Conservation (phyloP, 2,329 filamentous ascomycete species). For the Xylariaceae sp. region DNA sequence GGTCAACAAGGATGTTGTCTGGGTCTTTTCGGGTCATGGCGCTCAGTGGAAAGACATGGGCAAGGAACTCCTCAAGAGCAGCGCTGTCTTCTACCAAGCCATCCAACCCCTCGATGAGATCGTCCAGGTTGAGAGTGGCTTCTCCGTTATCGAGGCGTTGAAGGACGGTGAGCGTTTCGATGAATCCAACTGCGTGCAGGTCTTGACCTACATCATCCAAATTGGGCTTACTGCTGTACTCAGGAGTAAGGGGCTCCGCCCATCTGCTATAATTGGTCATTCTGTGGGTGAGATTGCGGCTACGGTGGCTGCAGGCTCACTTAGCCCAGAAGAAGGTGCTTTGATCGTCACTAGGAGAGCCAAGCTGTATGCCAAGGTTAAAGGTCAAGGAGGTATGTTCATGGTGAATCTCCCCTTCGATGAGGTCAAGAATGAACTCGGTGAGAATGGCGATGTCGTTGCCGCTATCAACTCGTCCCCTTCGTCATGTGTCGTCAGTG, state of each 20-base stretch:
- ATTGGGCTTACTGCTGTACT: slow-evolving; percentile 42
- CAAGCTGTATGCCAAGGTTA: slow-evolving; percentile 24
- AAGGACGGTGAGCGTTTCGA: slow-evolving; percentile 32
- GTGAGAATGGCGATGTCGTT: slow-evolving; percentile 6
- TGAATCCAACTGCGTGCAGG: slow-evolving; percentile 39
- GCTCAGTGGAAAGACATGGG: slow-evolving; percentile 51
- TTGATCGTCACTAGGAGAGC: slow-evolving; percentile 45
- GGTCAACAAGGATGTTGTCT: slow-evolving; percentile 35
- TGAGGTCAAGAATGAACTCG: slow-evolving; percentile 36
- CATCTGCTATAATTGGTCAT: slow-evolving; percentile 48
- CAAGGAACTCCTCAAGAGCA: slow-evolving; percentile 42
- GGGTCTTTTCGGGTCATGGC: slow-evolving; percentile 52
- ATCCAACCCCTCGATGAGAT: slow-evolving; percentile 38
- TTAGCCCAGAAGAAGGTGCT: slow-evolving; percentile 44
- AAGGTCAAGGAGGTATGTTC: slow-evolving; percentile 37
- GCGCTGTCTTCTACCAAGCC: slow-evolving; percentile 35
- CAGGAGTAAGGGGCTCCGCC: slow-evolving; percentile 38
- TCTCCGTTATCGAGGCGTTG: slow-evolving; percentile 30
- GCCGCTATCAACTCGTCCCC: slow-evolving; percentile 21
- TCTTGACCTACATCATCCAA: slow-evolving; percentile 46
- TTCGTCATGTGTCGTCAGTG: slow-evolving; percentile 19
- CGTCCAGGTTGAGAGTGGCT: slow-evolving; percentile 30
- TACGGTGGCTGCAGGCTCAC: slow-evolving; percentile 42
- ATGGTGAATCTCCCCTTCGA: slow-evolving; percentile 41
- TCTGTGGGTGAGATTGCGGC: slow-evolving; percentile 51